Percentiles rank a stretch among this genome's conserved stretches.
Conservation (phyloP, 2,329 filamentous ascomycete species). For the Metarhizium robertsii region DNA sequence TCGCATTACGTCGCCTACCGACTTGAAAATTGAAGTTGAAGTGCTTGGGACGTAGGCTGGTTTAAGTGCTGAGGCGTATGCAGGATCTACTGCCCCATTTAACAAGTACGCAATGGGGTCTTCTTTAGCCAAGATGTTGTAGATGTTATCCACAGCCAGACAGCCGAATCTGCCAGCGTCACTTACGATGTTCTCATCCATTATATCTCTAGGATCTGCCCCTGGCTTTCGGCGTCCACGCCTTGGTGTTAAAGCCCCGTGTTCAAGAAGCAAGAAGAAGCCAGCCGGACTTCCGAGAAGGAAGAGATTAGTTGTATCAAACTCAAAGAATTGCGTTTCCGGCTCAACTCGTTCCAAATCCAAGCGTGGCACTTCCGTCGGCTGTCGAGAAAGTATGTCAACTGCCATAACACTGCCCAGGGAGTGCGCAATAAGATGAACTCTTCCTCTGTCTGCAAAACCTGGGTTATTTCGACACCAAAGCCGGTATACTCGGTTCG, state of each 20-base stretch:
- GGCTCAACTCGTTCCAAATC: conserved; percentile 30
- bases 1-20: conserved; percentile 53
- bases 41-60: conserved; percentile 70
- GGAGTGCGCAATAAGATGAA: conserved; percentile 89
- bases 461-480: conserved; percentile 93
- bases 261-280: conserved; percentile 86
- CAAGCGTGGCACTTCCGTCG: conserved; percentile 54
- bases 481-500: conserved; percentile 88
- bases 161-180: conserved; percentile 77
- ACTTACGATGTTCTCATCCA: conserved; percentile 57
- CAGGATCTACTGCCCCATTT: conserved; percentile 79
- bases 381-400: conserved; percentile 84
- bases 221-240: conserved; percentile 68
- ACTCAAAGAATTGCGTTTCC: conserved; percentile 65
- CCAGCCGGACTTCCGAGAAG: conserved; percentile 82
- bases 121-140: conserved; percentile 72
- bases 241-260: conserved; percentile 61
- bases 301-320: conserved; percentile 84
- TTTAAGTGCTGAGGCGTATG: conserved; percentile 69
- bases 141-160: conserved; percentile 88
- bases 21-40: conserved; percentile 54
- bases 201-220: conserved; percentile 52
- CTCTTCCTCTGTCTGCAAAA: conserved; percentile 70
- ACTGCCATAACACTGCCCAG: conserved; percentile 91
- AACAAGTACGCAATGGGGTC: conserved; percentile 82